These are phyloP conservation scores for Afroboletus lepidellus DNA, from an alignment of 1,284 basidiomycete species.

Conservation along the genomic window DNA sequence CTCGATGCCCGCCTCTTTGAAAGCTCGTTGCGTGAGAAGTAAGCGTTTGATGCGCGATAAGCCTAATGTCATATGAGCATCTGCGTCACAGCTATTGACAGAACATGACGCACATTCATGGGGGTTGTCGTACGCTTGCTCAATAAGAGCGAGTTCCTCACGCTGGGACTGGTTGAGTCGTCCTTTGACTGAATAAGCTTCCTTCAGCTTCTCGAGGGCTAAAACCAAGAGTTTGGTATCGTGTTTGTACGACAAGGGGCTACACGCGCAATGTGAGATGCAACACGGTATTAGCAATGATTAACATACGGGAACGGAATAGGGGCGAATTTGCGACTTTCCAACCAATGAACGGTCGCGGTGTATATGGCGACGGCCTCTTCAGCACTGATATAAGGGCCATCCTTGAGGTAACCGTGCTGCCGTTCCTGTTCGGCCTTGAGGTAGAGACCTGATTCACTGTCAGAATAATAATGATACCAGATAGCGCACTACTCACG, in stretches of 20 bases:
- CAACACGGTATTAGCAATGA: neutral
- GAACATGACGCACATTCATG: slow-evolving; percentile 67
- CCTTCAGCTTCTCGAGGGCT: slow-evolving; percentile 94
- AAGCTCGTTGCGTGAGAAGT: slow-evolving; percentile 91
- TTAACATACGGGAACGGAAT: slow-evolving; percentile 88
- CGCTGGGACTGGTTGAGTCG: slow-evolving; percentile 95
- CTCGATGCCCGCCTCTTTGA: slow-evolving; percentile 97
- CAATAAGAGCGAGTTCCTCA: slow-evolving; percentile 93
- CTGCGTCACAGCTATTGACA: neutral
- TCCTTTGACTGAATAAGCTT: slow-evolving; percentile 96
- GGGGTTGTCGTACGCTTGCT: slow-evolving; percentile 95
- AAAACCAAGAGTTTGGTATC: slow-evolving; percentile 95
- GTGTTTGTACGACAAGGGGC: slow-evolving; percentile 94
- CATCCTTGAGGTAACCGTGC: slow-evolving; percentile 96
- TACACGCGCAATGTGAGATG: slow-evolving; percentile 29
- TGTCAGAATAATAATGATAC: slow-evolving; percentile 9
- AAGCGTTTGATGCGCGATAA: slow-evolving; percentile 96
- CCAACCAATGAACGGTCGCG: slow-evolving; percentile 96
- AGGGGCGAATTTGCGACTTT: slow-evolving; percentile 93
- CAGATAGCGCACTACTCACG: slow-evolving; percentile 44
- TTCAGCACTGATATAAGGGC: slow-evolving; percentile 95
- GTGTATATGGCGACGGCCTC: slow-evolving; percentile 98
- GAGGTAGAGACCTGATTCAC: slow-evolving; percentile 72
- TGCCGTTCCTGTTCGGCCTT: slow-evolving; percentile 98
- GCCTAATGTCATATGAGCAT: slow-evolving; percentile 40